Base-by-base conservation (phyloP, 2,329 filamentous ascomycete genomes). In the Balansia obtecta region DNA sequence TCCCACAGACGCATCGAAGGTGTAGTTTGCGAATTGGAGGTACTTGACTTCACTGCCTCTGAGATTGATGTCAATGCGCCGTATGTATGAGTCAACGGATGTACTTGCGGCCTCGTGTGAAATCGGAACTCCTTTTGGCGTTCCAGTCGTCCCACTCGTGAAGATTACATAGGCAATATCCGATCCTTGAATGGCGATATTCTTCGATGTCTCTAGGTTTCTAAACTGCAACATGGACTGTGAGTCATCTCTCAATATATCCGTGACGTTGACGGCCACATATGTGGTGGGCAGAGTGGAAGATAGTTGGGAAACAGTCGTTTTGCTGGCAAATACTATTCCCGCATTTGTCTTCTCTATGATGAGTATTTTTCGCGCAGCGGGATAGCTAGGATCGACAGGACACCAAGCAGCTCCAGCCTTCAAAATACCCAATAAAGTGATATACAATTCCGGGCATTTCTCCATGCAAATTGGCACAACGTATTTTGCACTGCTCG, bases 1-100 rank as follows among this genome's bases (percentile, higher is more conserved):
- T 56, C 82, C 81, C 0, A 83, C 76, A 30, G 66, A 71, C 11
- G 68, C 67, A 51, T 70, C 67, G 46, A 70, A 70, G 18, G 60
- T 68, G 51, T 63, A 65, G 16, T 62, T 56, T 1, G 65, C 67
- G 40, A 69, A 63, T 51, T 69, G 66, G 52, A 69, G 54, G 39
- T 61, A 65, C 15, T 66, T 62, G 3, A 66, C 58, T 38, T 53
- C 51, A 3, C 58, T 60, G 6, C 55, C 53, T 7, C 18, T 39
- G 11, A 37, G 15, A n/a, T 40, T 32, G 18, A 18, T 12, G 27
- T 48, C 38, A 5, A 51, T 39, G 11, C 18, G 45, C 18, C 20
- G 15, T 7, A 43, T 38, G n/a, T 44, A 37, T n/a, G 41, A 38
- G 10, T 45, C 37, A 27, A 51, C 48, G 15, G 64, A 62, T 2